These are phyloP conservation scores for Annulohypoxylon nitens DNA, from an alignment of 495 filamentous ascomycete genomes.

Conservation along the genomic window DNA sequence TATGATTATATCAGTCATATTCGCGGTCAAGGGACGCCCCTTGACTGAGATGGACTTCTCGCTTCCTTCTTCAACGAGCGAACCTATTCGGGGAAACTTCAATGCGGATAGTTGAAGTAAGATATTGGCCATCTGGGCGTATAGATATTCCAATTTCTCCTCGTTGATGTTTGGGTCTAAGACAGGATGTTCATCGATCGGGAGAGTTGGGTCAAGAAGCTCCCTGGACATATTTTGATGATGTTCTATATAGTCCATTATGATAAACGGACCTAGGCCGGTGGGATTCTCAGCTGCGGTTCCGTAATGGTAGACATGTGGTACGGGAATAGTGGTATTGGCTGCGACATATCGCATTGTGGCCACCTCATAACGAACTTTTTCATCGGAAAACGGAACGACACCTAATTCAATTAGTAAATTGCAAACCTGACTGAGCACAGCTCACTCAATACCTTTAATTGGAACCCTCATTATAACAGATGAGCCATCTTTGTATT, in stretches of 20 bases:
- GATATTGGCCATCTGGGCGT: slow-evolving; percentile 9
- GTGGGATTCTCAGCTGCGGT: slow-evolving; percentile 48
- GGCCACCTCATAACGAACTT: slow-evolving; percentile 53
- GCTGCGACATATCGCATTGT: slow-evolving; percentile 58
- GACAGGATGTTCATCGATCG: slow-evolving; percentile 13
- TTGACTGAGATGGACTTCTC: neutral
- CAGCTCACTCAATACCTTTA: neutral
- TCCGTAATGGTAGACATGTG: slow-evolving; percentile 52
- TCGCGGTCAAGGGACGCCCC: neutral
- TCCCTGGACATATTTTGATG: slow-evolving; percentile 47
- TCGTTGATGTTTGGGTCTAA: slow-evolving; percentile 13
- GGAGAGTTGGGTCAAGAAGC: slow-evolving; percentile 45
- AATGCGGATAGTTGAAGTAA: neutral
- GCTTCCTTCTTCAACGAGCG: neutral
- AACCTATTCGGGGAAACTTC: neutral
- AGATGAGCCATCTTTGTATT: slow-evolving; percentile 48
- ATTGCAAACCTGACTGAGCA: neutral
- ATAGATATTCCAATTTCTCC: slow-evolving; percentile 1
- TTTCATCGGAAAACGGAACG: slow-evolving; percentile 13
- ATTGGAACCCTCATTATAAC: slow-evolving; percentile 33
- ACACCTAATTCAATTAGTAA: slow-evolving; percentile 20
- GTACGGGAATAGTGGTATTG: slow-evolving; percentile 58
- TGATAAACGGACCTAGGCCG: slow-evolving; percentile 61
- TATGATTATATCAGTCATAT: neutral
- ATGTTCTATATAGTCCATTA: slow-evolving; percentile 61